These are phyloP conservation scores for Penicillium riverlandense DNA, from an alignment of 495 filamentous ascomycete genomes.

Conservation along the genomic window DNA sequence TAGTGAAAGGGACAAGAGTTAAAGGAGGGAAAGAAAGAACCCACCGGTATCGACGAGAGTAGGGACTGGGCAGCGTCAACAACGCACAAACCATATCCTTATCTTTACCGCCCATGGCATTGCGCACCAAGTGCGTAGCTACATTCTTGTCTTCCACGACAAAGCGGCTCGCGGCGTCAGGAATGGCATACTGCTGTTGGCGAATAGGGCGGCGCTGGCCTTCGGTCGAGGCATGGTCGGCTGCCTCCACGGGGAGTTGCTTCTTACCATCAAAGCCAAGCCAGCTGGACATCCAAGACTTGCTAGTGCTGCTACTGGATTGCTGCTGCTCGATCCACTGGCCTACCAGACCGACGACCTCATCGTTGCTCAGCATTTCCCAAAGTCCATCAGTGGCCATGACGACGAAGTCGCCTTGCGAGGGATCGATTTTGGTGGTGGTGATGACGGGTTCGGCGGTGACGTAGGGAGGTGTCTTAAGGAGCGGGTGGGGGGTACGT, in stretches of 20 bases:
- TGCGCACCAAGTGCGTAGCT: slow-evolving; percentile 90
- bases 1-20: background rate
- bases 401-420: slow-evolving; percentile 89
- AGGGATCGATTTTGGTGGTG: slow-evolving; percentile 87
- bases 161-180: slow-evolving; percentile 66
- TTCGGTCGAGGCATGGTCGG: slow-evolving; percentile 43
- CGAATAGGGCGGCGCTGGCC: slow-evolving; percentile 68
- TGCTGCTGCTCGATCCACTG: slow-evolving; percentile 86
- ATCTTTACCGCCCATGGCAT: slow-evolving; percentile 91
- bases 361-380: slow-evolving; percentile 99
- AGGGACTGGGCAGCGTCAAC: slow-evolving; percentile 84
- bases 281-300: slow-evolving; percentile 42
- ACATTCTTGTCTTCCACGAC: slow-evolving; percentile 94
- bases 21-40: slow-evolving; percentile 4
- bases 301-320: slow-evolving; percentile 30
- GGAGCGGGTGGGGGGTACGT: slow-evolving; percentile 56
- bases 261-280: slow-evolving; percentile 38
- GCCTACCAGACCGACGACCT: slow-evolving; percentile 92
- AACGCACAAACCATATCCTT: slow-evolving; percentile 91
- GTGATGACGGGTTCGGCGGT: slow-evolving; percentile 94
- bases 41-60: slow-evolving; percentile 82
- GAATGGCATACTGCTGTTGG: slow-evolving; percentile 72
- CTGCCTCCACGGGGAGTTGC: slow-evolving; percentile 45
- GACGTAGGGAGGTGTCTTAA: slow-evolving; percentile 93
- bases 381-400: slow-evolving; percentile 96